Conservation (phyloP, 2,329 filamentous ascomycete species). For the Pseudogymnoascus sp. region DNA sequence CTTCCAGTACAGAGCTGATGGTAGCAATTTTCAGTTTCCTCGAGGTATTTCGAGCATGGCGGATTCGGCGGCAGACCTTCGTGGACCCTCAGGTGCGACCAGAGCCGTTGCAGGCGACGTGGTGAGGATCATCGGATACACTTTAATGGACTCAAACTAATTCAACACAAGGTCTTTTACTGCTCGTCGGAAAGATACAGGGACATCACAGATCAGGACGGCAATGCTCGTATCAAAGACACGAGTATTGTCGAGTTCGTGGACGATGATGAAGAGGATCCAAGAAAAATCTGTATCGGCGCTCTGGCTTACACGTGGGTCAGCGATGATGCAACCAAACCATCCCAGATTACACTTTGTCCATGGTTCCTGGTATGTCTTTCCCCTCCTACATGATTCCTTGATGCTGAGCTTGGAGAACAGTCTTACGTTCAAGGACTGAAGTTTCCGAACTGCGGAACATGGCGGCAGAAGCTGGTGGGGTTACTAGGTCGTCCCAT, state of each 20-base stretch:
- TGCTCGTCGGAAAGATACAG: not conserved
- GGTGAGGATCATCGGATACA: not conserved
- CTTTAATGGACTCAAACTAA: not conserved
- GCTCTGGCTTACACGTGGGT: not conserved
- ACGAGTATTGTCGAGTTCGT: not conserved
- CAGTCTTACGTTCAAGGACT: not conserved
- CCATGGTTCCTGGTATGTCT: not conserved
- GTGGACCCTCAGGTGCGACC: not conserved
- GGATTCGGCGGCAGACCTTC: not conserved
- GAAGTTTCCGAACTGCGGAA: not conserved
- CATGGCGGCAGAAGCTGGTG: not conserved
- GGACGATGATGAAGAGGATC: not conserved
- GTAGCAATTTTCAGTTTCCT: not conserved
- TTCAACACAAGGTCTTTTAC: not conserved
- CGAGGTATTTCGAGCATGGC: not conserved
- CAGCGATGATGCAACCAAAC: not conserved
- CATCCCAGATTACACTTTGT: not conserved
- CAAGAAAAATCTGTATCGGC: not conserved
- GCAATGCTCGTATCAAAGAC: not conserved
- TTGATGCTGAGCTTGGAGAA: not conserved
- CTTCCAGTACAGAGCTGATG: not conserved
- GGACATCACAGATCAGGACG: not conserved
- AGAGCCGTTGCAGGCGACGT: not conserved
- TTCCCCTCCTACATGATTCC: not conserved
- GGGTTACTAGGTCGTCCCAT: not conserved